These are phyloP conservation scores for Geranium rotundifolium DNA, from an alignment of 345 rosid species.

Conservation along the genomic window DNA sequence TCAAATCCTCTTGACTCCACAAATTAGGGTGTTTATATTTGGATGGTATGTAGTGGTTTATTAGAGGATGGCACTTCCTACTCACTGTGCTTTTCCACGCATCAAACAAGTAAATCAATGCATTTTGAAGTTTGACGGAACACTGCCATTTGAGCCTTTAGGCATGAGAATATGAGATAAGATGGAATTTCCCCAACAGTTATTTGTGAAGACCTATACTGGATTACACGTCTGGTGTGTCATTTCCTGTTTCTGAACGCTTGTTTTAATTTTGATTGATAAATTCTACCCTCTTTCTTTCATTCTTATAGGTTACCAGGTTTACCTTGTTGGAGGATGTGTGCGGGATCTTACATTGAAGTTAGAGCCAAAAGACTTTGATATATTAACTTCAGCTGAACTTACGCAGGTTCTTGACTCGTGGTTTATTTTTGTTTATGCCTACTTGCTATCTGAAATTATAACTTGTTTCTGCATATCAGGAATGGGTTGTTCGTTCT, in stretches of 20 bases:
- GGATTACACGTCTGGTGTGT: neutral
- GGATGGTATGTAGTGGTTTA: neutral
- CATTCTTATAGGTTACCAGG: conserved; percentile 49
- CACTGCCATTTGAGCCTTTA: neutral
- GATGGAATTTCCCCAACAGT: neutral
- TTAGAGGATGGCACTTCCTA: neutral
- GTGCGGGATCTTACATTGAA: conserved; percentile 87
- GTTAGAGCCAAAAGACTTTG: conserved; percentile 78
- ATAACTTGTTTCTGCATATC: neutral
- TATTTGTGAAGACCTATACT: neutral
- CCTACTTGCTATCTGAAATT: neutral
- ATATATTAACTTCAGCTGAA: conserved; percentile 79
- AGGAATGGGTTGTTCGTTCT: neutral
- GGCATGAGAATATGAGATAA: neutral
- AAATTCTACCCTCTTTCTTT: neutral
- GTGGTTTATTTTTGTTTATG: neutral
- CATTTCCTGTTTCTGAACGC: neutral
- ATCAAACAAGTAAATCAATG: neutral
- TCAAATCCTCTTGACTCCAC: neutral
- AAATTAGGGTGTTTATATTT: too few relatives aligned
- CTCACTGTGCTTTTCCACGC: neutral
- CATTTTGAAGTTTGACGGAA: neutral
- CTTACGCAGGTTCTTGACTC: conserved; percentile 56
- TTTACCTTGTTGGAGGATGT: conserved; percentile 94
- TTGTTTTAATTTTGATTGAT: neutral